phyloP scores from a whole-genome alignment of 768 basidiomycete species.

The Calocera cornea region DNA sequence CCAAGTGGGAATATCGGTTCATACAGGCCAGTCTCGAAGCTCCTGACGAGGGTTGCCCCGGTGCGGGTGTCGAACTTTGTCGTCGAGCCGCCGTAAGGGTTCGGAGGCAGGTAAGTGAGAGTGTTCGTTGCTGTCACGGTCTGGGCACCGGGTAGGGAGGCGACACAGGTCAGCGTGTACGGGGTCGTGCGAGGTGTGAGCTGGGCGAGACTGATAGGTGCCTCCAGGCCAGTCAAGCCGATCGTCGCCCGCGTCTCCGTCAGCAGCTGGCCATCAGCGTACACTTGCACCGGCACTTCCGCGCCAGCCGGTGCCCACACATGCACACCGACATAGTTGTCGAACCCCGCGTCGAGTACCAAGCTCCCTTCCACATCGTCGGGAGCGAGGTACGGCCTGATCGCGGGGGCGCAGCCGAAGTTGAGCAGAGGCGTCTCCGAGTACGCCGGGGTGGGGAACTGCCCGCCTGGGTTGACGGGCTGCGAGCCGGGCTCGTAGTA shows the following conservation, averaged over 20 bases:
- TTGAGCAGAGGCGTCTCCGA: slow-evolving; percentile 37
- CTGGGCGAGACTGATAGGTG: slow-evolving; percentile 2
- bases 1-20: slow-evolving; percentile 50
- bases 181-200: not conserved
- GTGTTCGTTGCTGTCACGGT: slow-evolving; percentile 33
- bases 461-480: slow-evolving; percentile 36
- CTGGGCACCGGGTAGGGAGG: slow-evolving; percentile 18
- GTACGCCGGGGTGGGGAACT: slow-evolving; percentile 31
- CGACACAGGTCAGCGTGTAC: slow-evolving; percentile 11
- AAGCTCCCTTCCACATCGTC: slow-evolving; percentile 35
- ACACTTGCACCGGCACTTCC: not conserved
- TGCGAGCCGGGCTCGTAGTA: slow-evolving; percentile 36
- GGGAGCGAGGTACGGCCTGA: slow-evolving; percentile 46
- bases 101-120: slow-evolving; percentile 29
- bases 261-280: not conserved
- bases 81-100: slow-evolving; percentile 17
- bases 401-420: slow-evolving; percentile 44
- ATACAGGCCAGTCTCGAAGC: slow-evolving; percentile 13
- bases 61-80: slow-evolving; percentile 22
- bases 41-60: slow-evolving; percentile 16
- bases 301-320: not conserved
- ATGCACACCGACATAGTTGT: not conserved
- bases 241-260: not conserved
- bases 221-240: not conserved
- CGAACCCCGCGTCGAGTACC: slow-evolving; percentile 33